phyloP scores from a whole-genome alignment of 129 eudicot species.

The Saussurea involucrata region DNA sequence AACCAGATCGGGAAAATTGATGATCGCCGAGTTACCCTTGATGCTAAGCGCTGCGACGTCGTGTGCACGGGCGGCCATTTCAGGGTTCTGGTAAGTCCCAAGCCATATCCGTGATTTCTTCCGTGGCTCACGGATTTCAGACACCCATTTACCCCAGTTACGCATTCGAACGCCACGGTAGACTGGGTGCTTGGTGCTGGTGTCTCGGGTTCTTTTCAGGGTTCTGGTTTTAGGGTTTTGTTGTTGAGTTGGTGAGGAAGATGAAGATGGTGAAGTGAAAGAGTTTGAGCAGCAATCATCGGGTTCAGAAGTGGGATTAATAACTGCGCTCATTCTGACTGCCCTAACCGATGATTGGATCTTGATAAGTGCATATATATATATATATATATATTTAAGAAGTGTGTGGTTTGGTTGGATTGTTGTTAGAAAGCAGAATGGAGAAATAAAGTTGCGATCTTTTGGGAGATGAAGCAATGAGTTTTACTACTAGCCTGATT shows the following conservation, averaged over 20 bases:
- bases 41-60: constrained; percentile 89
- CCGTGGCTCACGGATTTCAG: constrained; percentile 89
- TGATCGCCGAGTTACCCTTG: constrained; percentile 78
- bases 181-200: constrained; percentile 58
- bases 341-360: background rate
- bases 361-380: background rate
- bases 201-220: constrained; percentile 41
- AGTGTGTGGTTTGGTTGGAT: background rate
- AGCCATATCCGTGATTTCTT: constrained; percentile 95
- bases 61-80: constrained; percentile 99
- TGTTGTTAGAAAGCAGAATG: constrained; percentile 9
- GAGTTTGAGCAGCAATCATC: constrained; percentile 41
- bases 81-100: constrained; percentile 81
- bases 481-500: constrained; percentile 1
- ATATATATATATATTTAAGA: background rate
- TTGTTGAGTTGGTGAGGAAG: constrained; percentile 19
- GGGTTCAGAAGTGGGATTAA: constrained; percentile 24
- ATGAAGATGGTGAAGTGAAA: constrained; percentile 23
- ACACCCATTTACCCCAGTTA: constrained; percentile 95
- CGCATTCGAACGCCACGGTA: constrained; percentile 91
- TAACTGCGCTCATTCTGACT: constrained; percentile 10
- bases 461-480: constrained; percentile 22
- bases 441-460: constrained; percentile 13
- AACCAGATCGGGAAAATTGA: constrained; percentile 77
- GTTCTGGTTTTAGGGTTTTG: constrained; percentile 16